Evolutionary conservation across 2,329 filamentous ascomycete species (phyloP), one percentile per base, ranked within the genome.

Genomic region (Aspergillus costaricaensis): DNA sequence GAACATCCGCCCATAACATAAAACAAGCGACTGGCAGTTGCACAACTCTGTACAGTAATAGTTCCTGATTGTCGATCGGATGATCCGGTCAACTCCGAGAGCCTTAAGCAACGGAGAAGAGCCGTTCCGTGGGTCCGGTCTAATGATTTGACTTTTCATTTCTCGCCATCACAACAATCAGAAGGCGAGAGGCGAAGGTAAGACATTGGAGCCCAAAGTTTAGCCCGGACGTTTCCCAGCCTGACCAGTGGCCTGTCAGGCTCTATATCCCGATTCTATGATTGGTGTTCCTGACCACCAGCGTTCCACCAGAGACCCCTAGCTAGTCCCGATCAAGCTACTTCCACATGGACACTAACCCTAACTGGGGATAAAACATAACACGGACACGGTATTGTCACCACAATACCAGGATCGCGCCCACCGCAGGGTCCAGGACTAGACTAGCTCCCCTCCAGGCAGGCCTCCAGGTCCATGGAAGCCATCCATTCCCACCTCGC

Each of bases 261-360:
- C 3, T 53, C 50, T 53, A 53, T n/a, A 52, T 50, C 21, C 27
- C 7, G 25, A 4, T 47, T 4, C 21, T 51, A 14, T 62, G 57
- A 65, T 66, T 66, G 64, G 64, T 63, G 64, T 66, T 57, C 64
- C 64, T 66, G 64, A 25, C 14, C 27, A 32, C 17, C 14, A 15
- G 17, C 9, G 25, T 25, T n/a, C 53, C 39, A 55, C 53, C 39
- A 7, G n/a, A 0, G 39, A 30, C 51, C 50, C 57, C 54, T 32
- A 60, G 49, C 62, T 64, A 61, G n/a, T n/a, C 54, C 23, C 4
- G 8, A 43, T 50, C 21, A 32, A 36, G 52, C 19, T 53, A 57
- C 44, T 48, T 38, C 59, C 25, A 50, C 21, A 50, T 48, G 14
- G 8, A 17, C 17, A 4, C 55, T 38, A 58, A 14, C 25, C 59